Conservation (phyloP, 192 early-diverging fungal species). For the Spinellus fusiger region DNA sequence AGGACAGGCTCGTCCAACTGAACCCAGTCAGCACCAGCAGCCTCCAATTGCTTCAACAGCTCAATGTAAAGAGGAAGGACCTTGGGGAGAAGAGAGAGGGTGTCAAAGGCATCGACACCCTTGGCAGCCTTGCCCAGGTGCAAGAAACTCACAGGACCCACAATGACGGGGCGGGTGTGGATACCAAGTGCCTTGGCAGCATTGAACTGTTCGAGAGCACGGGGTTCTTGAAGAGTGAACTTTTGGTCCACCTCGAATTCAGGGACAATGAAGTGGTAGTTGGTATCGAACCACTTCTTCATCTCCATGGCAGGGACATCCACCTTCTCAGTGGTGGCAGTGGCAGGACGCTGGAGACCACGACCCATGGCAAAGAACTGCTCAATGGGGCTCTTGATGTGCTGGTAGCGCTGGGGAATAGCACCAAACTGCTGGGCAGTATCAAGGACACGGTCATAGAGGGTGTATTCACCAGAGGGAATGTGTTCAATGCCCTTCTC, state of each 20-base stretch:
- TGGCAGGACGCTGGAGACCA: slow-evolving; percentile 74
- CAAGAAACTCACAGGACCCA: slow-evolving; percentile 90
- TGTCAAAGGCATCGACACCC: slow-evolving; percentile 57
- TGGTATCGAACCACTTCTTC: slow-evolving; percentile 99
- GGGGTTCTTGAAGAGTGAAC: slow-evolving; percentile 63
- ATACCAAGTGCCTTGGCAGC: slow-evolving; percentile 91
- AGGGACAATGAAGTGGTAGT: slow-evolving; percentile 85
- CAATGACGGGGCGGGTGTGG: slow-evolving; percentile 84
- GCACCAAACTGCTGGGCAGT: slow-evolving; percentile 58
- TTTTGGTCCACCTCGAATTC: slow-evolving; percentile 72
- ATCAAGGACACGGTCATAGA: slow-evolving; percentile 74
- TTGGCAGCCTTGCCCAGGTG: slow-evolving; percentile 79
- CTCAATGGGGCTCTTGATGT: slow-evolving; percentile 50
- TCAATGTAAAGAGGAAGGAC: slow-evolving; percentile 79
- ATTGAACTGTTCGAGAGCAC: slow-evolving; percentile 80
- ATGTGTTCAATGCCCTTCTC: slow-evolving; percentile 74
- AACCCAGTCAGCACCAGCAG: slow-evolving; percentile 76
- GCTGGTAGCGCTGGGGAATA: slow-evolving; percentile 54
- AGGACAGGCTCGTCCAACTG: slow-evolving; percentile 85
- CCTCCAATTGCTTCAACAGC: slow-evolving; percentile 66
- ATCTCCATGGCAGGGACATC: slow-evolving; percentile 96
- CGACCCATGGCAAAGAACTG: slow-evolving; percentile 98
- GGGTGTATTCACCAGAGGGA: slow-evolving; percentile 91
- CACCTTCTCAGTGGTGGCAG: slow-evolving; percentile 58
- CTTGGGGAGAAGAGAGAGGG: slow-evolving; percentile 65